phyloP scores from a whole-genome alignment of 2,329 filamentous ascomycete genomes.

The Beauveria asiatica region DNA sequence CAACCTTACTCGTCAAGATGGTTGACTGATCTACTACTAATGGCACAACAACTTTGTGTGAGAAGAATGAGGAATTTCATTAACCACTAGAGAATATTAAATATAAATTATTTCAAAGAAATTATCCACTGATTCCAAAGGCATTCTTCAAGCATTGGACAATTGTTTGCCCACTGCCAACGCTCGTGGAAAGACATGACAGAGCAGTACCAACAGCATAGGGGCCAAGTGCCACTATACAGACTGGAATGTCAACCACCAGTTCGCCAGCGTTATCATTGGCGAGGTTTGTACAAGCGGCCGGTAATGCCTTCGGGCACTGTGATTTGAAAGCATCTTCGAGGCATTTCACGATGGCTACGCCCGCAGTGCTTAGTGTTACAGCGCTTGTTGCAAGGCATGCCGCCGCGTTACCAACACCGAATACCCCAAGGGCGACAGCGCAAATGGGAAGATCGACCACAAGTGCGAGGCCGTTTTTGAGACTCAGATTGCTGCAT shows the following conservation, averaged over 20 bases:
- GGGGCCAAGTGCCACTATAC: neutral
- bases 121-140: neutral
- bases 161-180: neutral
- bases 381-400: neutral
- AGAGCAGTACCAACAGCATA: conserved; percentile 1
- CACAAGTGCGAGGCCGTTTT: neutral
- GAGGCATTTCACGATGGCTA: neutral
- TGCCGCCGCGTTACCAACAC: conserved; percentile 1
- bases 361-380: neutral
- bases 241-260: neutral
- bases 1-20: no score
- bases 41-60: no score
- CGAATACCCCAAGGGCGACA: neutral
- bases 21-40: neutral
- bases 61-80: no score
- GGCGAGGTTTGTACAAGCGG: neutral
- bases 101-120: neutral
- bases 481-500: neutral
- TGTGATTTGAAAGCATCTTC: neutral
- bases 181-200: neutral
- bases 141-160: conserved; percentile 1
- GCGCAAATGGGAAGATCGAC: neutral
- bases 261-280: neutral
- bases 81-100: no score
- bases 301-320: neutral